Base-by-base conservation (phyloP, 352 stramenopile species). In the Globisporangium cylindrosporum region DNA sequence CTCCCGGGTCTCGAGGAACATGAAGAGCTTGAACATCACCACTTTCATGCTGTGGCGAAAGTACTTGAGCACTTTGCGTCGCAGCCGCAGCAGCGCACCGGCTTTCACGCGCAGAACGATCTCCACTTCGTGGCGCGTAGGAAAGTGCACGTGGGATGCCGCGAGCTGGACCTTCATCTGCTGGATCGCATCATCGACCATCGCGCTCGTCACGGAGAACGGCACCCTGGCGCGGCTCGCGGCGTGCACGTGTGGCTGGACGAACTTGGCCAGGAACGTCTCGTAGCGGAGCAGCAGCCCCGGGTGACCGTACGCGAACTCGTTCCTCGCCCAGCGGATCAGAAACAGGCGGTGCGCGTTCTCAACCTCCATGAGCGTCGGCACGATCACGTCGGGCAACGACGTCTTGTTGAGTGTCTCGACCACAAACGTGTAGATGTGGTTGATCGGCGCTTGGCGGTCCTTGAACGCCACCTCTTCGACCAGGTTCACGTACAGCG, bases 261-360 rank as follows among this genome's bases (percentile, higher is more conserved):
- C 61, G 62, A 71, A 87, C 10, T 62, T 75, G 48, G 75, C 64
- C 29, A 92, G 68, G 57, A 88, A 92, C 6, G 67, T 63, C 53
- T 92, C 84, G 58, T 92, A 90, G 51, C 80, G 79, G 41, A 83
- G 67, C 63, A 90, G 64, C 25, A 90, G 29, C 6, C 81, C 79
- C 7, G 67, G 34, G 63, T 84, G 71, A 1, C 75, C 84, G 38
- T 86, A 79, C 8, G 59, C 43, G 4, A 65, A 43, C 18, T 78
- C 18, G 46, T 84, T 88, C 32, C 67, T 62, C 22, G 66, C 64
- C 73, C 80, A 80, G 20, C 82, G 80, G 38, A 68, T 41, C 18
- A 73, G 65, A 51, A 92, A 89, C 22, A 78, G 75, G 6, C 61
- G 25, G 32, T 79, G 64, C 24, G 72, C 76, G 9, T 66, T 62